These are phyloP conservation scores for Grosmannia clavigera DNA, from an alignment of 2,329 filamentous ascomycete genomes.

Conservation along the genomic window DNA sequence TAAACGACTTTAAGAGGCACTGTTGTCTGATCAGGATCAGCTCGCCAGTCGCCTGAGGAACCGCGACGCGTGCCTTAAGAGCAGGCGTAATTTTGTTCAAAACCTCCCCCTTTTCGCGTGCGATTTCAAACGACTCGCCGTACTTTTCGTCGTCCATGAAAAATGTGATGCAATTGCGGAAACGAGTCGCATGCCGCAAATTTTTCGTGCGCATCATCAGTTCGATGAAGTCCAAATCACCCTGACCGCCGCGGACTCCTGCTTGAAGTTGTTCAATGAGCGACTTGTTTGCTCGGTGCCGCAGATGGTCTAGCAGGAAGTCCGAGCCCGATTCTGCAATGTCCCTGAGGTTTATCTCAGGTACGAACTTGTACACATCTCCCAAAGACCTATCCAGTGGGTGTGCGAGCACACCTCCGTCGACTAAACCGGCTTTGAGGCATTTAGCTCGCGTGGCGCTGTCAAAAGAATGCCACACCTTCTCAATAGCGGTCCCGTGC, in stretches of 20 bases:
- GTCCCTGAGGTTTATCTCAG: slow-evolving; percentile 32
- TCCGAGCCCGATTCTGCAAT: slow-evolving; percentile 22
- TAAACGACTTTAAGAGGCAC: slow-evolving; percentile 24
- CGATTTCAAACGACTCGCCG: slow-evolving; percentile 21
- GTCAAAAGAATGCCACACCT: slow-evolving; percentile 27
- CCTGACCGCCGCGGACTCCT: slow-evolving; percentile 16
- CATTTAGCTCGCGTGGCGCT: slow-evolving; percentile 21
- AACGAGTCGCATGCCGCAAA: slow-evolving; percentile 18
- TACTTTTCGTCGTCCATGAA: slow-evolving; percentile 28
- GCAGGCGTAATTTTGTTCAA: slow-evolving; percentile 14
- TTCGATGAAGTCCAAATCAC: slow-evolving; percentile 24
- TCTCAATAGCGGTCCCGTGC: slow-evolving; percentile 22
- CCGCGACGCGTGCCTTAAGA: slow-evolving; percentile 13
- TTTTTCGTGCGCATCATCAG: slow-evolving; percentile 21
- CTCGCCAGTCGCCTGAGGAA: slow-evolving; percentile 19
- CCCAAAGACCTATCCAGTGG: slow-evolving; percentile 16
- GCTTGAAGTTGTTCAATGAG: slow-evolving; percentile 9
- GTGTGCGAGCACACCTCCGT: slow-evolving; percentile 23
- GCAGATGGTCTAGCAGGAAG: slow-evolving; percentile 11
- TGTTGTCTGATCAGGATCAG: slow-evolving; percentile 28
- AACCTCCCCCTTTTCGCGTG: slow-evolving; percentile 12
- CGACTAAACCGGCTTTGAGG: slow-evolving; percentile 21
- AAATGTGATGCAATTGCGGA: slow-evolving; percentile 22
- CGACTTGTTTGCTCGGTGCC: slow-evolving; percentile 9
- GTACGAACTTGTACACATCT: slow-evolving; percentile 24